A percentile compares a stretch with the other conserved stretches of the same genome.
phyloP scores from a whole-genome alignment of 1,284 basidiomycete genomes.

The Hemileia vastatrix region DNA sequence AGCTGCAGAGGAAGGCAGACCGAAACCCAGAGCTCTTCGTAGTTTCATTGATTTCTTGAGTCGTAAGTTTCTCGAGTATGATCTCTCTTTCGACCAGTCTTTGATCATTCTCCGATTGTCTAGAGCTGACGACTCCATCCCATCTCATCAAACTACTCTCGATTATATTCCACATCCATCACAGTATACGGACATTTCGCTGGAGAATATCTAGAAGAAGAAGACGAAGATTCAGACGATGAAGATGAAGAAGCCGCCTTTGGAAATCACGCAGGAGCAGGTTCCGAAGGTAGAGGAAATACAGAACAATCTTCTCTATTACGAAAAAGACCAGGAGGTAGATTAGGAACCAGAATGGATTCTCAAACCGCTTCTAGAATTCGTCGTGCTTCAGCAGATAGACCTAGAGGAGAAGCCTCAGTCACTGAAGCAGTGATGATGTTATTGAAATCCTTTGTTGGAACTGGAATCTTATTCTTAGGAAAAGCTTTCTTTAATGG shows the following conservation, averaged over 20 bases:
- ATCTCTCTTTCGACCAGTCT: conserved; percentile 1
- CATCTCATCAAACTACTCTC: not conserved
- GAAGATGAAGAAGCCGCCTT: conserved; percentile 26
- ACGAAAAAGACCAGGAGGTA: conserved; percentile 4
- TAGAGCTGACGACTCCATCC: too few relatives aligned
- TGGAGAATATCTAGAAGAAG: conserved; percentile 30
- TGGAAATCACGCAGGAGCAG: conserved; percentile 13
- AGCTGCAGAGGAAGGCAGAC: too few relatives aligned
- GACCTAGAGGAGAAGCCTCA: conserved; percentile 60
- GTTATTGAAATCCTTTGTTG: conserved; percentile 89
- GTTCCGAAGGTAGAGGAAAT: conserved; percentile 24
- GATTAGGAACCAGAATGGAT: not conserved
- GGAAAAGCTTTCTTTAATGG: conserved; percentile 98
- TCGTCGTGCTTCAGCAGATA: conserved; percentile 31
- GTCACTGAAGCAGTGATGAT: conserved; percentile 79
- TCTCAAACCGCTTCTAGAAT: conserved; percentile 25
- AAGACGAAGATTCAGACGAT: too few relatives aligned
- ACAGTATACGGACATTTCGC: conserved; percentile 4
- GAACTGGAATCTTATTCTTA: conserved; percentile 89
- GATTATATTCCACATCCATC: not conserved
- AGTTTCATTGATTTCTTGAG: too few relatives aligned
- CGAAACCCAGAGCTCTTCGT: too few relatives aligned
- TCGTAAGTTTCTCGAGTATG: too few relatives aligned
- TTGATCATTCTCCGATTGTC: not conserved
- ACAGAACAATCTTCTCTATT: conserved; percentile 35